Evolutionary conservation across 2,329 filamentous ascomycete genomes (phyloP).

Genomic region (Scytalidium lignicola): DNA sequence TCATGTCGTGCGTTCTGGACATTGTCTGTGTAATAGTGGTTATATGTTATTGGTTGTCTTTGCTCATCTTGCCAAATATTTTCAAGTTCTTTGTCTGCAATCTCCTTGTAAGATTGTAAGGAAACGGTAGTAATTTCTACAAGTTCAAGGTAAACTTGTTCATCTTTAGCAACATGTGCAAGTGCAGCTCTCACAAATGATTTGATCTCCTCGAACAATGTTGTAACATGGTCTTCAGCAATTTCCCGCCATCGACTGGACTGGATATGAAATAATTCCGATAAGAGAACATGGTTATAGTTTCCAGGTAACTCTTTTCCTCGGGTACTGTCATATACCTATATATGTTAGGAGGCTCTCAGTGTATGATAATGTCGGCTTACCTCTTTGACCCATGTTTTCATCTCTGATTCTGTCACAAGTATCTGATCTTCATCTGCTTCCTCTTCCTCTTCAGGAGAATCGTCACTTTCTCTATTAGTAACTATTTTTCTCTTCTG

Average conservation of each 20-base stretch:
- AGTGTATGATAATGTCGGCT: background rate
- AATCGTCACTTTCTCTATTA: background rate
- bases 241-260: constrained; percentile 25
- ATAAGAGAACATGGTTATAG: constrained; percentile 30
- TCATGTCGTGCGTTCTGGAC: constrained; percentile 18
- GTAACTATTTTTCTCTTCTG: background rate
- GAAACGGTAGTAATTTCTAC: constrained; percentile 3
- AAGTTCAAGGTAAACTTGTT: constrained; percentile 2
- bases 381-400: constrained; percentile 7
- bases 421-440: constrained; percentile 1
- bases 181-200: constrained; percentile 13
- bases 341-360: constrained; percentile 6
- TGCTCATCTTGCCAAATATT: constrained; percentile 18
- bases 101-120: constrained; percentile 7
- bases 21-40: constrained; percentile 26
- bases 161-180: constrained; percentile 6
- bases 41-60: constrained; percentile 24
- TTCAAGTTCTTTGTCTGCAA: constrained; percentile 16
- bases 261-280: constrained; percentile 30
- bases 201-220: constrained; percentile 6
- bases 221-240: constrained; percentile 9
- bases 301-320: constrained; percentile 29
- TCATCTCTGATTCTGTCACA: constrained; percentile 4
- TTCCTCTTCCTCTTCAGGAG: background rate
- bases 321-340: constrained; percentile 12